A percentile compares a stretch with the other conserved stretches of the same genome.
Evolutionary conservation across 1,284 basidiomycete species (phyloP).

Genomic region (Apiotrichum sp.): DNA sequence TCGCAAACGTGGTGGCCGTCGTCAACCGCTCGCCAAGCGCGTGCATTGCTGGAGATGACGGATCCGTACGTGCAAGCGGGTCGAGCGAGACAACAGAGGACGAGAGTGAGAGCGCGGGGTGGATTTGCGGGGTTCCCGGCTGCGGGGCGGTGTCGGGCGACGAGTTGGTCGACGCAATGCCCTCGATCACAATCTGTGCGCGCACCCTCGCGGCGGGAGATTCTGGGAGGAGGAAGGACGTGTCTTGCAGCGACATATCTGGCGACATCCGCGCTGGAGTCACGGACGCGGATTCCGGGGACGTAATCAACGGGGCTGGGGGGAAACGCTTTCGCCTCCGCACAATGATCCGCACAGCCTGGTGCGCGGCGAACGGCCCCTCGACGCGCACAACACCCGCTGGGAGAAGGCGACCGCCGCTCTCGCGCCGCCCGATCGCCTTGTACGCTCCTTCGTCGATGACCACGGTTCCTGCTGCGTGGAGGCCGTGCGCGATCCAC

Average conservation of each 20-base stretch:
- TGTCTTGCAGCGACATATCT: constrained; percentile 1
- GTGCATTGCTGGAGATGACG: constrained; percentile 31
- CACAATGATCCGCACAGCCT: constrained; percentile 82
- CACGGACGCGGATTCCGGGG: constrained; percentile 23
- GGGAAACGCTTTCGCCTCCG: constrained; percentile 39
- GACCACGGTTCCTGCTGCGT: constrained; percentile 77
- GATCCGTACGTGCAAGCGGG: constrained; percentile 33
- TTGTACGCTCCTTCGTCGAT: constrained; percentile 76
- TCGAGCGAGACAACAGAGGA: constrained; percentile 46
- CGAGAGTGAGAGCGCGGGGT: constrained; percentile 41
- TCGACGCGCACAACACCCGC: constrained; percentile 82
- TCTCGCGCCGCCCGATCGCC: constrained; percentile 75
- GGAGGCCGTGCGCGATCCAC: constrained; percentile 90
- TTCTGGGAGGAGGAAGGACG: background rate
- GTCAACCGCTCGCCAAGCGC: constrained; percentile 10
- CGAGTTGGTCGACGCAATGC: constrained; percentile 5
- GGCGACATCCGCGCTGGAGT: constrained; percentile 15
- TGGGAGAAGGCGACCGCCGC: constrained; percentile 81
- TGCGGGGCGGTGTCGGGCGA: constrained; percentile 16
- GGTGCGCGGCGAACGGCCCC: constrained; percentile 86
- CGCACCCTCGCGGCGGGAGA: constrained; percentile 8
- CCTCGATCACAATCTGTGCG: background rate
- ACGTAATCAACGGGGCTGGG: constrained; percentile 34
- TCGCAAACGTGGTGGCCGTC: background rate
- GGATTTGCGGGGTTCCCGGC: constrained; percentile 41